These are phyloP conservation scores for Pseudogymnoascus sp. DNA, from an alignment of 2,329 filamentous ascomycete genomes.

Conservation along the genomic window DNA sequence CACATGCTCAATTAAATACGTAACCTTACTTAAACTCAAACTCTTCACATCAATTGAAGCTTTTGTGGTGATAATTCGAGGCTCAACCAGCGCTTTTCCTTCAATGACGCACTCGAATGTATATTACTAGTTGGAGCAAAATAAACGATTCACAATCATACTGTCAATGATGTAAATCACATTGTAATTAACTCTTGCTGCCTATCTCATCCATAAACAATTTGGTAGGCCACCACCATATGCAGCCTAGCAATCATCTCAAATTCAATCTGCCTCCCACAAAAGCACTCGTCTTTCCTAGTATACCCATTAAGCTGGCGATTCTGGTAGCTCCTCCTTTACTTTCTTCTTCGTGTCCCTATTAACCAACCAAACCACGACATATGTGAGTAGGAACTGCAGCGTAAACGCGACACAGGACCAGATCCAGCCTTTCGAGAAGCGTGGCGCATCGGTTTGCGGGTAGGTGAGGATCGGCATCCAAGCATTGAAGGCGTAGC, in stretches of 20 bases:
- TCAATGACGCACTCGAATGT: background rate
- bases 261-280: background rate
- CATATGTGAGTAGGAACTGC: background rate
- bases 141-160: background rate
- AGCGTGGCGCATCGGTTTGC: constrained; percentile 53
- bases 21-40: background rate
- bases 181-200: background rate
- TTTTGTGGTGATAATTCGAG: background rate
- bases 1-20: background rate
- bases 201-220: background rate
- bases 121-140: background rate
- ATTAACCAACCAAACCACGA: background rate
- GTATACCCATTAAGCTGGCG: background rate
- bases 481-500: constrained; percentile 63
- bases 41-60: background rate
- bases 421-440: constrained; percentile 49
- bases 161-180: background rate
- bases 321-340: background rate
- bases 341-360: background rate
- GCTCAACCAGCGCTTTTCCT: background rate
- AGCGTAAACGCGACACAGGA: background rate
- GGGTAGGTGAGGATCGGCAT: constrained; percentile 60
- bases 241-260: background rate
- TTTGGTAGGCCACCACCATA: background rate
- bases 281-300: background rate